Evolutionary conservation across 2,329 filamentous ascomycete genomes (phyloP), one percentile per base, ranked within the genome.

Genomic region (Cladophialophora psammophila): DNA sequence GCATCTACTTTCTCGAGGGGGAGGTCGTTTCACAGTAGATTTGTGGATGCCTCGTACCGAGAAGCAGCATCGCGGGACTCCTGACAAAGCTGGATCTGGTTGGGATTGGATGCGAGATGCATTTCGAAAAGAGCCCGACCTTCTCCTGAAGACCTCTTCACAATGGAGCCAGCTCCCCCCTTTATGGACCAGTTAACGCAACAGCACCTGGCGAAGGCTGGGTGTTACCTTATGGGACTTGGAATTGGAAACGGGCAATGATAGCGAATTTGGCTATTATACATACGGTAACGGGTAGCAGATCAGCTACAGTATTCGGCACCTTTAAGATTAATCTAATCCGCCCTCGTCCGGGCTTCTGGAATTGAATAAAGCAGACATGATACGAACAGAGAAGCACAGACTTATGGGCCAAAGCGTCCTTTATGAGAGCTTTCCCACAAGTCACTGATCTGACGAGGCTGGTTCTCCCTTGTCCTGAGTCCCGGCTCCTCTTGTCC

Each of bases 11-110:
- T 48, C 38, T 62, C 60, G 5, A 59, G 62, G 42, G 45, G 50
- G 36, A 60, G 66, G 63, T 52, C 61, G 13, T 69, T 56, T 9
- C 60, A 63, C 36, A 55, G 48, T 56, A 54, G 57, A 56, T 59
- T 64, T 59, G 56, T 58, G 55, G 55, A 55, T 65, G 57, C 55
- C 32, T 60, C 48, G 12, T 61, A 61, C 59, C 59, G 59, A 9
- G 59, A 61, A 61, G 45, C 59, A 15, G 59, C 59, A 7, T 61
- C 59, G 13, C 59, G 48, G 6, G 59, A 61, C 35, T 52, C 45
- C 35, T 61, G 45, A 61, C 40, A 9, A 9, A 50, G 18, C 18
- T 12, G 26, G 26, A 26, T 26, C 6, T 26, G 45, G 18, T 20
- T 20, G 18, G 45, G 45, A 42, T 20, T 50, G 45, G 45, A 50